Evolutionary conservation across 352 stramenopile species (phyloP).

Genomic region (Aphanomyces invadans): DNA sequence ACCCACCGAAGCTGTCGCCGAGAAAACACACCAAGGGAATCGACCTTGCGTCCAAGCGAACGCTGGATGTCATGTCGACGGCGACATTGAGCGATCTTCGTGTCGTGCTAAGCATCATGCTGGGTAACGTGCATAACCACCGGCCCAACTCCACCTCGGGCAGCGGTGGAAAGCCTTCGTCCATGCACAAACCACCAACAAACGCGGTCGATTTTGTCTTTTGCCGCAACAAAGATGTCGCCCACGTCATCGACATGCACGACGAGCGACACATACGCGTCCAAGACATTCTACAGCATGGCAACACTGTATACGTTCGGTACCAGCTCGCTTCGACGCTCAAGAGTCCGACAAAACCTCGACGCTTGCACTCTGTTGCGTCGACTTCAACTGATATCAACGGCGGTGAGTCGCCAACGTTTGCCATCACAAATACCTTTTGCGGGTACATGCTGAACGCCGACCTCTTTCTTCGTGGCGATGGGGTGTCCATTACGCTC

Average conservation of each 20-base stretch:
- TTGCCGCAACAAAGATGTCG: not conserved
- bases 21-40: not conserved
- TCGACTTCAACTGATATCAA: not conserved
- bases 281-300: not conserved
- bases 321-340: not conserved
- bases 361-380: not conserved
- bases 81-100: conserved; percentile 3
- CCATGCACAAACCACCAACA: not conserved
- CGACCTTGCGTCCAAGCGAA: not conserved
- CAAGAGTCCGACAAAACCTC: not conserved
- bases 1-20: not conserved
- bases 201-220: not conserved
- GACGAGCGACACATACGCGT: not conserved
- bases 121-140: not conserved
- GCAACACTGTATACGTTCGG: not conserved
- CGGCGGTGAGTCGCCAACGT: not conserved
- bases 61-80: not conserved
- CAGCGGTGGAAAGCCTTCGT: not conserved
- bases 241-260: not conserved
- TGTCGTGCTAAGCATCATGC: not conserved
- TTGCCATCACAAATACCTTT: not conserved
- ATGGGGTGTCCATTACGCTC: not conserved
- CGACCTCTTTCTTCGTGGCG: not conserved
- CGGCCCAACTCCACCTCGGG: too few relatives aligned
- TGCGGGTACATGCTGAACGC: not conserved